Base-by-base conservation (phyloP, 495 filamentous ascomycete genomes). In the Penicillium odoratum region DNA sequence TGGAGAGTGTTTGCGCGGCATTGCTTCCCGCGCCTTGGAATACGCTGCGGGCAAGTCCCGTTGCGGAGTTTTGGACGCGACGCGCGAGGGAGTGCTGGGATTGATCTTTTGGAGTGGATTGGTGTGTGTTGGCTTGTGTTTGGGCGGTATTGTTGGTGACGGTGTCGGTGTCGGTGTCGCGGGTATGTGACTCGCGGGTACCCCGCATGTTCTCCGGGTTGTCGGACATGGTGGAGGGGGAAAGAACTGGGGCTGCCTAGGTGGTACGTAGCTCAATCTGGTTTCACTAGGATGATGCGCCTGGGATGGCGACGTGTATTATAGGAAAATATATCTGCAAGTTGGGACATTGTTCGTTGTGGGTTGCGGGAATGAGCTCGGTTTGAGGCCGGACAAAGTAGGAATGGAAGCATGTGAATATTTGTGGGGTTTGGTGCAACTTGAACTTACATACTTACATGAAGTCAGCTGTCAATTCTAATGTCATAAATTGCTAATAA, bases 31-130 rank as follows among this genome's bases (percentile, higher is more conserved):
- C 8, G 16, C 54, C 49, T 31, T 67, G 62, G 55, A 76, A 62
- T 5, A 67, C 68, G 58, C 70, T 70, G 54, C 64, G 65, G 10
- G 74, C 73, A 36, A 78, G 67, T 0, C 60, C 59, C 5, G 71
- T 53, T 0, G 76, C 76, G 18, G 76, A 79, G 52, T 51, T 62
- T 51, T 79, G 74, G 58, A 79, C 69, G 49, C 74, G 71, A 51
- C 47, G 49, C 58, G 71, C 64, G 9, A 77, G 68, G 7, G 75
- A 73, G 30, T 58, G 55, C 53, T 48, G 34, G 25, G 51, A 53
- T 13, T 59, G 0, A 4, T 51, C 16, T 55, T 51, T 10, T 48
- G 30, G n/a, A 49, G 11, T 47, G 49, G 59, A 48, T 44, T 34
- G 29, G 40, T 29, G 38, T 26, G 29, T 49, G 34, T 25, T 44